A percentile compares a stretch with the other conserved stretches of the same genome.
Conservation (phyloP, 2,329 filamentous ascomycete genomes). For the Botryotinia narcissicola region DNA sequence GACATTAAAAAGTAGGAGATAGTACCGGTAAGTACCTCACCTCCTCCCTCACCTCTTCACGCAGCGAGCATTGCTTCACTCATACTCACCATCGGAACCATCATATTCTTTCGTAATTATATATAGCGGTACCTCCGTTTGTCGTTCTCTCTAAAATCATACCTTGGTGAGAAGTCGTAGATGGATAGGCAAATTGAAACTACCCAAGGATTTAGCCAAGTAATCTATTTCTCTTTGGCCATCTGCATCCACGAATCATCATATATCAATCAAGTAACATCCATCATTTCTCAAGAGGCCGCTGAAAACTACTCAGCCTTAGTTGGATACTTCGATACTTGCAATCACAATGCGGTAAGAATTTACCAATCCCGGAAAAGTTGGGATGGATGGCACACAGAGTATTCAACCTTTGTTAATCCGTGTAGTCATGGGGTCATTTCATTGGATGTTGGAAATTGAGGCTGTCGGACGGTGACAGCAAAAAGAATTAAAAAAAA, state of each 20-base stretch:
- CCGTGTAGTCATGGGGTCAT: constrained; percentile 5
- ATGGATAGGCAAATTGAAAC: no score
- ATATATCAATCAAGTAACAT: not conserved
- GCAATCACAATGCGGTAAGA: not conserved
- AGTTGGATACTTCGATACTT: not conserved
- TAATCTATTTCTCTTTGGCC: not conserved
- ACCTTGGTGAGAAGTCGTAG: not conserved
- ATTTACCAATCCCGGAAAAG: not conserved
- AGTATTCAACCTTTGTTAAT: not conserved
- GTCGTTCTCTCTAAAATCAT: not conserved
- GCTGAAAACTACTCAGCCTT: not conserved
- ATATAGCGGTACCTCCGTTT: no score
- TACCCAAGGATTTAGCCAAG: no score
- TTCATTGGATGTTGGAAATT: constrained; percentile 5
- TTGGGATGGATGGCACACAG: not conserved
- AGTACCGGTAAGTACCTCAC: not conserved
- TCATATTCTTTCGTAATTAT: not conserved
- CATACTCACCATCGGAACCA: not conserved
- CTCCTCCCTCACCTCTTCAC: not conserved
- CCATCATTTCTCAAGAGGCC: not conserved
- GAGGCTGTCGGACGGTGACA: constrained; percentile 14
- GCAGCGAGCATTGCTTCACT: not conserved
- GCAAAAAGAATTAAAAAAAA: not conserved
- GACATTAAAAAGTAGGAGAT: not conserved
- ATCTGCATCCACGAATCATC: not conserved